phyloP scores from a whole-genome alignment of 768 basidiomycete species.

The Lactarius sanguifluus region DNA sequence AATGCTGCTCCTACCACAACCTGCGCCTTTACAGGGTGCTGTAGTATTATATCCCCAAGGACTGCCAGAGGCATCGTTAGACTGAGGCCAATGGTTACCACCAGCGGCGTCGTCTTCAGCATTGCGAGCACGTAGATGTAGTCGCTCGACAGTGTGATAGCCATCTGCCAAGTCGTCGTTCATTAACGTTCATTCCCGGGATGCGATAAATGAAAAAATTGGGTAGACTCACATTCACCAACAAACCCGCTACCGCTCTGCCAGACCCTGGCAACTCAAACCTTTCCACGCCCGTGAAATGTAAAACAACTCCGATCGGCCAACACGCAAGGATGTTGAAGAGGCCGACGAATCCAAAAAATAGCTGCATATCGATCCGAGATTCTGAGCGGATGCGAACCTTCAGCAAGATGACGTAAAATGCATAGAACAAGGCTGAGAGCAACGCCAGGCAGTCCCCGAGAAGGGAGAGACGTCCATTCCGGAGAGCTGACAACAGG shows the following conservation, averaged over 20 bases:
- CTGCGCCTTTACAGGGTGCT: conserved; percentile 53
- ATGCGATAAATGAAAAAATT: neutral
- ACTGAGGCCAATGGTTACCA: conserved; percentile 89
- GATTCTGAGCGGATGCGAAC: conserved; percentile 79
- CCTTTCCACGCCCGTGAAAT: conserved; percentile 67
- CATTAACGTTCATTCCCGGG: neutral
- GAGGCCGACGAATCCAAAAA: conserved; percentile 91
- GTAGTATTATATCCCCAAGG: conserved; percentile 70
- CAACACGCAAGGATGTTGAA: conserved; percentile 77
- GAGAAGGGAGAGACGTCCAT: conserved; percentile 38
- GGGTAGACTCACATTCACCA: conserved; percentile 51
- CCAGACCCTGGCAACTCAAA: conserved; percentile 65
- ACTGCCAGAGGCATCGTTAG: conserved; percentile 93
- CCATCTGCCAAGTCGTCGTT: conserved; percentile 54
- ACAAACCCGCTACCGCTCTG: conserved; percentile 48
- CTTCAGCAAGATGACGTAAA: conserved; percentile 89
- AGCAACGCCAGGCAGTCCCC: conserved; percentile 85
- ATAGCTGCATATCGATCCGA: conserved; percentile 88
- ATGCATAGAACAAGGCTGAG: conserved; percentile 85
- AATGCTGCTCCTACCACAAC: conserved; percentile 74
- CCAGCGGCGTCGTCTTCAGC: conserved; percentile 94
- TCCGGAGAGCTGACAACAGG: conserved; percentile 23
- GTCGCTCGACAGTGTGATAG: conserved; percentile 79
- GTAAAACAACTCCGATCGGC: conserved; percentile 77
- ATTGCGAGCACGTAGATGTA: conserved; percentile 87